These are phyloP conservation scores for Saccharata proteae DNA, from an alignment of 2,329 filamentous ascomycete species.

Conservation along the genomic window DNA sequence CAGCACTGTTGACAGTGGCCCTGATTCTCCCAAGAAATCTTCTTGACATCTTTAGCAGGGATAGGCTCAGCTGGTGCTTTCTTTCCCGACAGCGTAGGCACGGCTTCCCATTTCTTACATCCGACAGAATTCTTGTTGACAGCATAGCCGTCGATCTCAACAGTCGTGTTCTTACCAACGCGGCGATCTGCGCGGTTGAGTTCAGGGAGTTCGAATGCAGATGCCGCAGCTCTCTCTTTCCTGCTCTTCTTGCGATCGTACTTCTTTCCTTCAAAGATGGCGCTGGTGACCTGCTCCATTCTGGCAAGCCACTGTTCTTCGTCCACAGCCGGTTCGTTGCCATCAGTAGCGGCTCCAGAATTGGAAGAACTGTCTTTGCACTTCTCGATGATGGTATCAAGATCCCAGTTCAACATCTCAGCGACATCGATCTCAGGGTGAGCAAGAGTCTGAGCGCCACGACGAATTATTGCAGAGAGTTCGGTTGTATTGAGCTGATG, in stretches of 20 bases:
- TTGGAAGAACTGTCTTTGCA: conserved; percentile 41
- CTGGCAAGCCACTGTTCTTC: conserved; percentile 45
- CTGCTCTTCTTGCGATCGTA: conserved; percentile 27
- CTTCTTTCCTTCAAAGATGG: conserved; percentile 45
- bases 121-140: conserved; percentile 44
- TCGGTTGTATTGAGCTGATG: conserved; percentile 37
- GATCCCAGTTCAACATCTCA: conserved; percentile 48
- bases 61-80: conserved; percentile 39
- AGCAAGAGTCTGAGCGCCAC: conserved; percentile 41
- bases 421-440: conserved; percentile 41
- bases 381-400: conserved; percentile 40
- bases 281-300: conserved; percentile 45
- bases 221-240: conserved; percentile 7
- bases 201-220: conserved; percentile 7
- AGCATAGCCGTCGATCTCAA: conserved; percentile 43
- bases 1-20: conserved; percentile 41
- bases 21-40: conserved; percentile 35
- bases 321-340: conserved; percentile 25
- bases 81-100: conserved; percentile 45
- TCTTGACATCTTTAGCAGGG: conserved; percentile 37
- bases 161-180: conserved; percentile 44
- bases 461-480: conserved; percentile 42
- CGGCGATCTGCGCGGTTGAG: conserved; percentile 37
- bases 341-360: conserved; percentile 21
- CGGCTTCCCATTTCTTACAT: conserved; percentile 44